A percentile compares a stretch with the other conserved stretches of the same genome.
These are phyloP conservation scores for Boletus barrowsii DNA, from an alignment of 768 basidiomycete species.

Conservation along the genomic window DNA sequence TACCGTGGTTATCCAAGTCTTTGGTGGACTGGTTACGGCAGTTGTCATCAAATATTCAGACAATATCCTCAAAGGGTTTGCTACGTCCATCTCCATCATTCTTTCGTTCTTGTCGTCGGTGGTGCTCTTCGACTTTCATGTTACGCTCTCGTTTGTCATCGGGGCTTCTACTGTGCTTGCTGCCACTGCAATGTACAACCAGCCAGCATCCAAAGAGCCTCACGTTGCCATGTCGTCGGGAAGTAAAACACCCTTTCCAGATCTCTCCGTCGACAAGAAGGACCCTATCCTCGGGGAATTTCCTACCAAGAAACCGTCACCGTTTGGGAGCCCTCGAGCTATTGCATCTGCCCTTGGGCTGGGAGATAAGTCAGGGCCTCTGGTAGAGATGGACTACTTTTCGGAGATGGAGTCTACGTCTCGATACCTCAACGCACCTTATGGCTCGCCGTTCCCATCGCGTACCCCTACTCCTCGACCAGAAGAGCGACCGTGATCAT, in stretches of 20 bases:
- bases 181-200: conserved; percentile 96
- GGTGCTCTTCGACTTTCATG: conserved; percentile 82
- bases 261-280: conserved; percentile 44
- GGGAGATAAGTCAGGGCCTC: conserved; percentile 26
- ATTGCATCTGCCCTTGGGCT: conserved; percentile 51
- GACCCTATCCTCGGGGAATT: conserved; percentile 64
- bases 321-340: conserved; percentile 49
- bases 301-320: conserved; percentile 42
- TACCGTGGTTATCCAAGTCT: conserved; percentile 84
- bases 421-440: conserved; percentile 48
- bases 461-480: conserved; percentile 44
- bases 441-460: conserved; percentile 49
- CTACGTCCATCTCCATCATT: conserved; percentile 90
- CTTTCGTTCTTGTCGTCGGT: conserved; percentile 94
- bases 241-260: conserved; percentile 37
- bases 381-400: conserved; percentile 34
- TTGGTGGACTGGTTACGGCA: conserved; percentile 92
- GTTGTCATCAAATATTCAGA: conserved; percentile 97
- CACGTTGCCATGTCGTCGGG: conserved; percentile 33
- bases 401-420: conserved; percentile 40
- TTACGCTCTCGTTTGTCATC: conserved; percentile 83
- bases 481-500: conserved; percentile 31
- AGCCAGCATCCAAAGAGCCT: conserved; percentile 46
- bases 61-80: conserved; percentile 97
- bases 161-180: conserved; percentile 82